These are phyloP conservation scores for Lipomyces mesembrius DNA, from an alignment of 805 yeast species.

Conservation along the genomic window DNA sequence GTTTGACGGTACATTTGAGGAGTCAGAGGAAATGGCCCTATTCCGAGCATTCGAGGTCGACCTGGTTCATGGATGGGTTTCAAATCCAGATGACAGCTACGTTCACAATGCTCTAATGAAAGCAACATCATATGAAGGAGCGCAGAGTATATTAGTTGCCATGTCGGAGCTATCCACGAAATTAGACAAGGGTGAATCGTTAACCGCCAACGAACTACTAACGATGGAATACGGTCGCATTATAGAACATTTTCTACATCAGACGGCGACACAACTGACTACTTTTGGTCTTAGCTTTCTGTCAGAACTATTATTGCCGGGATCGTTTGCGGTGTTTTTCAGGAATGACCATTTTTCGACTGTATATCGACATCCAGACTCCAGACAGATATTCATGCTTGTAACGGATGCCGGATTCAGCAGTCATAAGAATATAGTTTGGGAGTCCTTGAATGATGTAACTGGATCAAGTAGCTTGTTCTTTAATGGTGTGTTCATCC, in stretches of 20 bases:
- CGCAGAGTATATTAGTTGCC: conserved; percentile 62
- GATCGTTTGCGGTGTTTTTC: conserved; percentile 72
- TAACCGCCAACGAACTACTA: conserved; percentile 22
- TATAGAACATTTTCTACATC: conserved; percentile 56
- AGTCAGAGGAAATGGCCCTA: conserved; percentile 58
- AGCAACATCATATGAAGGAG: conserved; percentile 59
- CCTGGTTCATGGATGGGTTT: conserved; percentile 84
- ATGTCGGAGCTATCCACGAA: conserved; percentile 47
- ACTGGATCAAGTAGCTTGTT: conserved; percentile 73
- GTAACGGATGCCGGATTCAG: conserved; percentile 75
- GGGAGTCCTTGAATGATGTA: conserved; percentile 77
- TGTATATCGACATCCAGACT: conserved; percentile 49
- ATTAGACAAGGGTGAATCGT: conserved; percentile 18
- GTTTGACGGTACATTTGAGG: conserved; percentile 63
- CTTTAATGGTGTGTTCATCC: conserved; percentile 67
- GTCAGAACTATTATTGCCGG: conserved; percentile 52
- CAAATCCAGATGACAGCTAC: conserved; percentile 48
- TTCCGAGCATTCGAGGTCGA: conserved; percentile 64
- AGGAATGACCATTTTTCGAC: conserved; percentile 90
- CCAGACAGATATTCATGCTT: conserved; percentile 60
- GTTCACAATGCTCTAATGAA: conserved; percentile 46
- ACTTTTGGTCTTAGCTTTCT: conserved; percentile 61
- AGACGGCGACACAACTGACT: conserved; percentile 78
- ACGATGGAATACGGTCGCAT: conserved; percentile 34
- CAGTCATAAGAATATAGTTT: conserved; percentile 59